phyloP scores from a whole-genome alignment of 164 flowering plant genomes.

The grape (Vitis vinifera) region DNA sequence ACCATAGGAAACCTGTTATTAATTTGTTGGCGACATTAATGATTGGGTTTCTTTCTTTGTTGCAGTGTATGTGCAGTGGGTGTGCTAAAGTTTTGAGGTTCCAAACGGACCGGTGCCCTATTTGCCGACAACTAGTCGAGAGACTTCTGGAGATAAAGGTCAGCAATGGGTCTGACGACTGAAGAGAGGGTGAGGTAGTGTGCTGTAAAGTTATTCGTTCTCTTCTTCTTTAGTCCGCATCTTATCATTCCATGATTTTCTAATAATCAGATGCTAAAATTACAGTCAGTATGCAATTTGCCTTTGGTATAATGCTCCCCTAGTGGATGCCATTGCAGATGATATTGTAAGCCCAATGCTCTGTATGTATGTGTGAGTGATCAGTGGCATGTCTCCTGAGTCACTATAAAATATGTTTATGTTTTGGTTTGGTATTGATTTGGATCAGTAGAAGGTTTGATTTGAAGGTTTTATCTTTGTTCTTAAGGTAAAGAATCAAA shows the following conservation, averaged over 20 bases:
- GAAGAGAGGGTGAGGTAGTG: constrained; percentile 6
- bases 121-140: constrained; percentile 90
- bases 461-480: background rate
- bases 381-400: constrained; percentile 4
- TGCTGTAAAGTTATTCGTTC: constrained; percentile 9
- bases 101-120: constrained; percentile 91
- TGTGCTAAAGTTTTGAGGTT: constrained; percentile 87
- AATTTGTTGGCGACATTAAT: constrained; percentile 3
- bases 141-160: constrained; percentile 88
- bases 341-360: constrained; percentile 1
- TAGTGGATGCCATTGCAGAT: background rate
- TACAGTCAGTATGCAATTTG: background rate
- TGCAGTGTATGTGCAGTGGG: constrained; percentile 96
- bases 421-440: background rate
- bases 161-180: constrained; percentile 52
- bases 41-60: constrained; percentile 6
- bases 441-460: background rate
- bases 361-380: background rate
- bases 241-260: background rate
- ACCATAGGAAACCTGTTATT: background rate
- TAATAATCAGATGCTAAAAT: constrained; percentile 12
- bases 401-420: background rate
- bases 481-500: background rate
- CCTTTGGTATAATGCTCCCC: constrained; percentile 1
- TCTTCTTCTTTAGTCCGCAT: background rate